Evolutionary conservation across 768 basidiomycete genomes (phyloP).

Genomic region (Ramaria sp.): DNA sequence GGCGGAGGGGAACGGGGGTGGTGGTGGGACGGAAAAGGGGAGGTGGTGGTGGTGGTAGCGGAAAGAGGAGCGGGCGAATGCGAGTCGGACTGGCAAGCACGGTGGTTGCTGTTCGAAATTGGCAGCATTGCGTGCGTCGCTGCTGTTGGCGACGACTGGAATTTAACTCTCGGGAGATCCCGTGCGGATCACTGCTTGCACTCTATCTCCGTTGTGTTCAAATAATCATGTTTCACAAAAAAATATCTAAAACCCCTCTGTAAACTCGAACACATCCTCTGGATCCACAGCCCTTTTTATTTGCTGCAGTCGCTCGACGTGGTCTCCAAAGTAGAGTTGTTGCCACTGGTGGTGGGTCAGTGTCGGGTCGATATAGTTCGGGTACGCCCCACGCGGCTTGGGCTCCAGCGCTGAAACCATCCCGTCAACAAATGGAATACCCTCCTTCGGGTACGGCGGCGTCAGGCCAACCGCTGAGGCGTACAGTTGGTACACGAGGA

Average conservation of each 20-base stretch:
- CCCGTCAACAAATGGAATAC: conserved; percentile 35
- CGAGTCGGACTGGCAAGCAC: not conserved
- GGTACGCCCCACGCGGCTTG: conserved; percentile 23
- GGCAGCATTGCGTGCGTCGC: not conserved
- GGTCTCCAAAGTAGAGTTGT: conserved; percentile 25
- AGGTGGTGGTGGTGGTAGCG: not conserved
- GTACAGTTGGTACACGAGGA: conserved; percentile 42
- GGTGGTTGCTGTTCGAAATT: not conserved
- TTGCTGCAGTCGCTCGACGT: conserved; percentile 20
- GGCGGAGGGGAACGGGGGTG: conserved; percentile 3
- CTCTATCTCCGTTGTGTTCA: not conserved
- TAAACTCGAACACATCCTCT: conserved; percentile 29
- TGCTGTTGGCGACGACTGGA: not conserved
- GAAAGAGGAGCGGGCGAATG: not conserved
- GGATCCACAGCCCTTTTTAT: conserved; percentile 27
- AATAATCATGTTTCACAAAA: too few species aligned
- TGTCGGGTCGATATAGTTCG: conserved; percentile 36
- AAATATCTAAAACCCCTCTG: conserved; percentile 8
- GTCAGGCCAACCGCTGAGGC: conserved; percentile 25
- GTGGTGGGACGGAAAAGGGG: not conserved
- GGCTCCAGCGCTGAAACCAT: conserved; percentile 13
- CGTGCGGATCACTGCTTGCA: not conserved
- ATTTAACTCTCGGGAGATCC: not conserved
- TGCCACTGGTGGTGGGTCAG: conserved; percentile 24
- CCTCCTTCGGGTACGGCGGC: conserved; percentile 34